Percentiles rank a stretch among this genome's conserved stretches.
These are phyloP conservation scores for Polygonum aviculare DNA, from an alignment of 148 eudicot species.

Conservation along the genomic window DNA sequence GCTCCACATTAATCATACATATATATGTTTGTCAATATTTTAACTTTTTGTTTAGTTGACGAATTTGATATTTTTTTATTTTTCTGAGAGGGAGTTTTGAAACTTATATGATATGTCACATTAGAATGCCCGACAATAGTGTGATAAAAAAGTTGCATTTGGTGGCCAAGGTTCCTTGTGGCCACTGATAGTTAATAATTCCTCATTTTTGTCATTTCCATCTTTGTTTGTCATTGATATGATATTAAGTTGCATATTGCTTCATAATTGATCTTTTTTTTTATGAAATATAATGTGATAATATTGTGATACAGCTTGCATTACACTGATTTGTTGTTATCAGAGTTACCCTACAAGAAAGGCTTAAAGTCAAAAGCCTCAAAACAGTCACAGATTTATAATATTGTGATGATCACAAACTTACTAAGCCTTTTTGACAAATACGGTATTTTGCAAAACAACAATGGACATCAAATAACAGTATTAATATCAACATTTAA, in stretches of 20 bases:
- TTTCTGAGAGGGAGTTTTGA: too few species aligned
- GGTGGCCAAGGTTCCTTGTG: too few species aligned
- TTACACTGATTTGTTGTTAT: neutral
- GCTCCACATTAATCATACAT: neutral
- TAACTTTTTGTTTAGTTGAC: neutral
- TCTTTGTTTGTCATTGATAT: too few species aligned
- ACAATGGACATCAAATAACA: too few species aligned
- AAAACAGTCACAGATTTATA: neutral
- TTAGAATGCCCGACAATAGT: too few species aligned
- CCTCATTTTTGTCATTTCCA: too few species aligned
- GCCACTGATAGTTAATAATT: too few species aligned
- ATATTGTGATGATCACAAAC: neutral
- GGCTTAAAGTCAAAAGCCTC: neutral
- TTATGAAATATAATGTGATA: neutral
- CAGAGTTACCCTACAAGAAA: neutral
- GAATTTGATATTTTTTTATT: too few species aligned
- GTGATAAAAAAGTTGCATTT: too few species aligned
- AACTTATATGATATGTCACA: too few species aligned
- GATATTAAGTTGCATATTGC: too few species aligned
- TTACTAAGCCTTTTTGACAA: neutral
- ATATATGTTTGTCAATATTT: neutral
- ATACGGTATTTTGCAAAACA: neutral
- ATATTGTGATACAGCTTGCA: neutral
- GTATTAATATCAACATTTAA: too few species aligned
- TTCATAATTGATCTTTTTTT: neutral